Conservation (phyloP, 2,329 filamentous ascomycete genomes). For the Diaporthe australafricana region DNA sequence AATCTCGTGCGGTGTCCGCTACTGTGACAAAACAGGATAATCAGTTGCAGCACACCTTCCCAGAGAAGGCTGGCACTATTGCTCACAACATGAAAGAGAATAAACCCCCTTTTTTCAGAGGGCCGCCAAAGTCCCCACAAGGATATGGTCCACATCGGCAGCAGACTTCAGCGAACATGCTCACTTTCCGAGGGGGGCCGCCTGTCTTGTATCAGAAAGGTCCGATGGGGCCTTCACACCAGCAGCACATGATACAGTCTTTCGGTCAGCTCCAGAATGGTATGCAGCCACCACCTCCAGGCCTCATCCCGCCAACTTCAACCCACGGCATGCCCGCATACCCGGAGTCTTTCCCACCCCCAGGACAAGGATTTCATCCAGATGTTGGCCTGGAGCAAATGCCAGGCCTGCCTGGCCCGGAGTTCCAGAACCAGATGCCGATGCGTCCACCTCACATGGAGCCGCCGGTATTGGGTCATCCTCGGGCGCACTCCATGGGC, state of each 20-base stretch:
- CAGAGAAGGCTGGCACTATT: not conserved
- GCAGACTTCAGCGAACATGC: not conserved
- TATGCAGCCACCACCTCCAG: conserved; percentile 17
- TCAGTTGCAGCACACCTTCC: not conserved
- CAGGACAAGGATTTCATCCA: not conserved
- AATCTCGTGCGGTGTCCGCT: conserved; percentile 18
- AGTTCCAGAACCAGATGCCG: conserved; percentile 27
- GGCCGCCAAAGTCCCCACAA: not conserved
- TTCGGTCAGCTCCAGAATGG: not conserved
- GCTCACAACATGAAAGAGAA: not conserved
- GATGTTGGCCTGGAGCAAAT: not conserved
- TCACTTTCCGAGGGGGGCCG: not conserved
- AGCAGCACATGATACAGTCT: conserved; percentile 12
- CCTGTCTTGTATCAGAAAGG: not conserved
- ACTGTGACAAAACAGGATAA: not conserved
- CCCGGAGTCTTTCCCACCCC: not conserved
- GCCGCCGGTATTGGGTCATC: not conserved
- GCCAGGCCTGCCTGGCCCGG: not conserved
- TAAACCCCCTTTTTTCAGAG: conserved; percentile 5
- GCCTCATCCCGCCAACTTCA: conserved; percentile 4
- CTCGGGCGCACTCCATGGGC: conserved; percentile 1
- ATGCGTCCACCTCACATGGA: conserved; percentile 4
- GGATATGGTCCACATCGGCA: not conserved
- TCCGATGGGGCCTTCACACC: not conserved
- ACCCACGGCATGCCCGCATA: not conserved